Evolutionary conservation across 1,139 yeast genomes (phyloP).

Genomic region (Kodamaea arcana): DNA sequence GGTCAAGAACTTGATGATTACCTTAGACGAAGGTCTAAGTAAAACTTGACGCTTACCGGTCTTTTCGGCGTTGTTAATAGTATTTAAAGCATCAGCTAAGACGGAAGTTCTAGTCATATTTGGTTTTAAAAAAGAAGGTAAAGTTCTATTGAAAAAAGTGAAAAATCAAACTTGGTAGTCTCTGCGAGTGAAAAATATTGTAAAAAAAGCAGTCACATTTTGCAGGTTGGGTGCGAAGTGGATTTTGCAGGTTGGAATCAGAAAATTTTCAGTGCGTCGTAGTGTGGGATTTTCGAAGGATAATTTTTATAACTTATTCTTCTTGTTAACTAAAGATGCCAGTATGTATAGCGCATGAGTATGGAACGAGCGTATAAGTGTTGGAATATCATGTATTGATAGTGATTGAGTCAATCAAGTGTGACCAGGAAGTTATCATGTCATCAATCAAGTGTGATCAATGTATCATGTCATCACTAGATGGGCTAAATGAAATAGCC

Average conservation of each 20-base stretch:
- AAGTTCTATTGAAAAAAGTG: neutral
- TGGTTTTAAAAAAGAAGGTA: slow-evolving; percentile 1
- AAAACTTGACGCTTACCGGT: slow-evolving; percentile 99
- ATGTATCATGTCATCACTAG: too few relatives aligned
- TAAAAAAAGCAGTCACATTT: slow-evolving; percentile 9
- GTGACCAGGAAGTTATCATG: too few relatives aligned
- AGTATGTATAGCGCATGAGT: too few relatives aligned
- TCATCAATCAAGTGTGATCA: too few relatives aligned
- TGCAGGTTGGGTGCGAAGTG: neutral
- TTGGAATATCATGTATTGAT: too few relatives aligned
- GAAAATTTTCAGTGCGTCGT: slow-evolving; percentile 7
- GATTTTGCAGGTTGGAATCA: too few relatives aligned
- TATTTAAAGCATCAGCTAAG: slow-evolving; percentile 97
- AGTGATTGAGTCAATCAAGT: too few relatives aligned
- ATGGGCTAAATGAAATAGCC: too few relatives aligned
- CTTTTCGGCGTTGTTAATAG: slow-evolving; percentile 99
- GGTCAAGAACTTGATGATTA: slow-evolving; percentile 91
- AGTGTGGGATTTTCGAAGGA: neutral
- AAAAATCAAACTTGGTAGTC: slow-evolving; percentile 1
- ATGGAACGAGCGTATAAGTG: too few relatives aligned
- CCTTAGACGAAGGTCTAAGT: slow-evolving; percentile 98
- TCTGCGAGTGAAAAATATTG: neutral
- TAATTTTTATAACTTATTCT: neutral
- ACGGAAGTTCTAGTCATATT: slow-evolving; percentile 97
- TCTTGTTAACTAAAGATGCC: slow-evolving; percentile 20